Conservation (phyloP, 768 basidiomycete species). For the Phlebiopsis flavidoalba region DNA sequence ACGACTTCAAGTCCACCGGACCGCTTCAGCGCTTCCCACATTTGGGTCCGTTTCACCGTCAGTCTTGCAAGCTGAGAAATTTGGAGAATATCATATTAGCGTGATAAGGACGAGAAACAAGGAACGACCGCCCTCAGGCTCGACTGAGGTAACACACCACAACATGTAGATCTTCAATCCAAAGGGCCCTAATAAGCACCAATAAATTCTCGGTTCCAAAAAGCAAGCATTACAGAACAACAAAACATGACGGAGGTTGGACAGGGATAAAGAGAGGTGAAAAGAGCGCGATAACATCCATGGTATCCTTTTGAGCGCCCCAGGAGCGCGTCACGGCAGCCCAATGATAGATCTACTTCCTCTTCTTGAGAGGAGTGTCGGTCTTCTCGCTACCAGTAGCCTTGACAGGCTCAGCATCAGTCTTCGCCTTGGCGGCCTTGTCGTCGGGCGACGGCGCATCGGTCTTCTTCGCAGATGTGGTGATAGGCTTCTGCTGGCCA, state of each 20-base stretch:
- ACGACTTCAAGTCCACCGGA: too few relatives aligned
- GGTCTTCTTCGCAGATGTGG: slow-evolving; percentile 78
- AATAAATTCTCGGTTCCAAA: not conserved
- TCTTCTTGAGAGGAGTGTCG: slow-evolving; percentile 68
- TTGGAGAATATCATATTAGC: too few relatives aligned
- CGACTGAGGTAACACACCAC: not conserved
- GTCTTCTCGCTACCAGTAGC: slow-evolving; percentile 69
- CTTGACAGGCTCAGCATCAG: slow-evolving; percentile 60
- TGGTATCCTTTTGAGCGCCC: slow-evolving; percentile 3
- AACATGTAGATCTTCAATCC: not conserved
- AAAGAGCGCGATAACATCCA: not conserved
- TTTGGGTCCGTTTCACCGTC: too few relatives aligned
- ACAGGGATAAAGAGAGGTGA: not conserved
- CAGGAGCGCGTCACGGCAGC: not conserved
- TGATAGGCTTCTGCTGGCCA: slow-evolving; percentile 63
- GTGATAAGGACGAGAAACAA: too few relatives aligned
- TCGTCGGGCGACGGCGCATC: slow-evolving; percentile 60
- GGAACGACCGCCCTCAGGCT: too few relatives aligned
- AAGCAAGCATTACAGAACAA: slow-evolving; percentile 4
- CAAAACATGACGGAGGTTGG: not conserved
- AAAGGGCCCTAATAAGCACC: not conserved
- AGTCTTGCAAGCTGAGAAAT: too few relatives aligned
- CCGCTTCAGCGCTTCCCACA: too few relatives aligned
- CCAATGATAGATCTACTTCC: slow-evolving; percentile 41
- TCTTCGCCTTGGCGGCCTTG: slow-evolving; percentile 41